phyloP scores from a whole-genome alignment of 2,329 filamentous ascomycete species.

The Ceratocystis alfenasii region DNA sequence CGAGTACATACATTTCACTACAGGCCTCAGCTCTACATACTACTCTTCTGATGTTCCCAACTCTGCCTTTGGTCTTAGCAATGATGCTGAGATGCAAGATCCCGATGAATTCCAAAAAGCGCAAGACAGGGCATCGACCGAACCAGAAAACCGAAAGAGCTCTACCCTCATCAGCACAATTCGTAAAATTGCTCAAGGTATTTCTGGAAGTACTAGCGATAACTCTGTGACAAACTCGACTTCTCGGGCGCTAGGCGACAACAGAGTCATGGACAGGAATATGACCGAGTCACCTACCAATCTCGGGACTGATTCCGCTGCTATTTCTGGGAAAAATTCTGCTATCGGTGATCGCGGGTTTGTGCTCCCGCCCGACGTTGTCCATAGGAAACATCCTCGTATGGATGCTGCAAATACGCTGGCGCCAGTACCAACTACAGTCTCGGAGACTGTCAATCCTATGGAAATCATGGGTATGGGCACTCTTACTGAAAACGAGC shows the following conservation, averaged over 20 bases:
- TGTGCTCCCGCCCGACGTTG: slow-evolving; percentile 1
- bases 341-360: slow-evolving; percentile 11
- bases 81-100: slow-evolving; percentile 12
- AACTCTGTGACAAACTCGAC: neutral
- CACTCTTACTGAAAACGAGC: slow-evolving; percentile 9
- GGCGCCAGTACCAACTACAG: slow-evolving; percentile 3
- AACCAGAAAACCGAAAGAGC: slow-evolving; percentile 9
- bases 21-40: slow-evolving; percentile 20
- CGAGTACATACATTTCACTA: slow-evolving; percentile 12
- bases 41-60: slow-evolving; percentile 21
- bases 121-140: slow-evolving; percentile 7
- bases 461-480: slow-evolving; percentile 7
- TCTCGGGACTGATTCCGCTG: slow-evolving; percentile 26
- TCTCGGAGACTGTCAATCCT: slow-evolving; percentile 11
- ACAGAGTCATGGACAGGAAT: slow-evolving; percentile 12
- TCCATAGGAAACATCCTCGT: neutral
- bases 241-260: neutral
- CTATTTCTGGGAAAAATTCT: neutral
- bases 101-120: slow-evolving; percentile 14
- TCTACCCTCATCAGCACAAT: slow-evolving; percentile 16
- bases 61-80: slow-evolving; percentile 21
- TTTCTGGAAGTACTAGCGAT: slow-evolving; percentile 15
- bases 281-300: slow-evolving; percentile 23
- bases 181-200: slow-evolving; percentile 13
- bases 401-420: neutral